Evolutionary conservation across 345 rosid species (phyloP).

Genomic region (Aurinia saxatilis): DNA sequence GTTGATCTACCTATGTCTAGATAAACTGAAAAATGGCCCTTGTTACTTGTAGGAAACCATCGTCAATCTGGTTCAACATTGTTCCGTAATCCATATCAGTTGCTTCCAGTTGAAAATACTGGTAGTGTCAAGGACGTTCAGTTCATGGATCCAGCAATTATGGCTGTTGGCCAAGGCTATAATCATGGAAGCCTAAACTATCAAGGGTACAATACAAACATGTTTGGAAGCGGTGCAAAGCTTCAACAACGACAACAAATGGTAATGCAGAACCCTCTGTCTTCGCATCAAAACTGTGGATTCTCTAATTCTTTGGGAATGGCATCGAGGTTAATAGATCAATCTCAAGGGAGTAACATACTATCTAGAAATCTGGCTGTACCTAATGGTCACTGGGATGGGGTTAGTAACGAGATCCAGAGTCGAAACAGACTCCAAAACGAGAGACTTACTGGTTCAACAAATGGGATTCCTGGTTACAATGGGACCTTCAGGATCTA

Average conservation of each 20-base stretch:
- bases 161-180: conserved; percentile 80
- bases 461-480: conserved; percentile 55
- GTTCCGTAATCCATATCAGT: conserved; percentile 45
- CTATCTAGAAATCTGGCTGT: conserved; percentile 38
- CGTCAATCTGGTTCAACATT: conserved; percentile 42
- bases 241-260: conserved; percentile 38
- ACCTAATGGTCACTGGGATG: conserved; percentile 68
- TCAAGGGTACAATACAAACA: conserved; percentile 38
- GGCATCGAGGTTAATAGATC: conserved; percentile 57
- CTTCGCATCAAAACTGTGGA: conserved; percentile 49
- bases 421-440: conserved; percentile 54
- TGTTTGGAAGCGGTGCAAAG: conserved; percentile 55
- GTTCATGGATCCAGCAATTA: conserved; percentile 88
- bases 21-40: neutral
- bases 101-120: conserved; percentile 31
- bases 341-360: conserved; percentile 45
- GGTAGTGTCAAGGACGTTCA: conserved; percentile 56
- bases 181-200: conserved; percentile 45
- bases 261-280: conserved; percentile 58
- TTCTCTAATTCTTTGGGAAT: conserved; percentile 49
- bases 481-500: conserved; percentile 70
- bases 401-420: conserved; percentile 59
- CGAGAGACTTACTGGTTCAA: conserved; percentile 57
- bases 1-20: neutral
- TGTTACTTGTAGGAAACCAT: conserved; percentile 38